Evolutionary conservation across 176 grass and related monocot genomes (phyloP).

Genomic region (Chloris gayana): DNA sequence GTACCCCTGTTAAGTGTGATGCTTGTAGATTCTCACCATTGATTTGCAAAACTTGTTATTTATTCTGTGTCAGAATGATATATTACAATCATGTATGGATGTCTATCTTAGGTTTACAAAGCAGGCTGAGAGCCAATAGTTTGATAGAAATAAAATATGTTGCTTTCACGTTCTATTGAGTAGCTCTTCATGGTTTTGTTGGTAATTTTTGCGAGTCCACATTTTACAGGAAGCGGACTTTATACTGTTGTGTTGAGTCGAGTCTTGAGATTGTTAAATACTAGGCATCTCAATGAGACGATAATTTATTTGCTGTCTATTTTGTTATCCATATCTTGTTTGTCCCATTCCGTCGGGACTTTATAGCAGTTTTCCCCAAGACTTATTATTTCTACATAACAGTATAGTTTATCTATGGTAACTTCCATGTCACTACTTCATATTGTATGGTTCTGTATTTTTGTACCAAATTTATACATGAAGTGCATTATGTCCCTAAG

Average conservation of each 20-base stretch:
- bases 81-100: not conserved
- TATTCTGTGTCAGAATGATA: not conserved
- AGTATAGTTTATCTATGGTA: not conserved
- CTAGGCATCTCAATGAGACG: not conserved
- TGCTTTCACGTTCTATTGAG: not conserved
- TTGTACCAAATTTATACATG: not conserved
- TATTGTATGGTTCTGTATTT: not conserved
- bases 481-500: not conserved
- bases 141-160: not conserved
- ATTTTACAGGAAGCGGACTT: not conserved
- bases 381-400: not conserved
- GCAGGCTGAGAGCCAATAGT: not conserved
- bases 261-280: not conserved
- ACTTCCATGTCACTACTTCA: not conserved
- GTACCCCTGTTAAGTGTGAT: not conserved
- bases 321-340: not conserved
- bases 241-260: not conserved
- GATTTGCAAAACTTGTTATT: not conserved
- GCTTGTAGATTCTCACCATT: not conserved
- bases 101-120: not conserved
- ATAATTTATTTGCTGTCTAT: not conserved
- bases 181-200: constrained; percentile 17
- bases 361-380: not conserved
- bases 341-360: not conserved
- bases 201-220: not conserved